phyloP scores from a whole-genome alignment of 2,329 filamentous ascomycete genomes.

The Phialemoniopsis sp. region DNA sequence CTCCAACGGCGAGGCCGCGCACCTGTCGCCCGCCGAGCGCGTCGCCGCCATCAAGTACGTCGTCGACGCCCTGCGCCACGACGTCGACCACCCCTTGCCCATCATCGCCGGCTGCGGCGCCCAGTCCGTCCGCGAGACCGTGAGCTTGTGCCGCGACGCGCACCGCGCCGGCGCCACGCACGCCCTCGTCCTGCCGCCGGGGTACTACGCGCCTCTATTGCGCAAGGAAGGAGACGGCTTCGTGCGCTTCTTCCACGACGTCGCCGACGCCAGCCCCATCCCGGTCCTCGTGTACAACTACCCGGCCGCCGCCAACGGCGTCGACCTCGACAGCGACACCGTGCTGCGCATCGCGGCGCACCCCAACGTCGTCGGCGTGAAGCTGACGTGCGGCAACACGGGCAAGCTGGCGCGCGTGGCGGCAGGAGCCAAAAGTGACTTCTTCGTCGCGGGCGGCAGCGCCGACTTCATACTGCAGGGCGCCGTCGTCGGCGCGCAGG shows the following conservation, averaged over 20 bases:
- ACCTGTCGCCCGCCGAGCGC: conserved; percentile 63
- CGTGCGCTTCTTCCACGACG: conserved; percentile 54
- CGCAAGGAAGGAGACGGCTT: conserved; percentile 53
- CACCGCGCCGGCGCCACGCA: conserved; percentile 61
- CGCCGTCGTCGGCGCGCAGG: conserved; percentile 64
- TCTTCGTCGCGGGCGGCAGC: conserved; percentile 68
- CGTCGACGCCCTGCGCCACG: conserved; percentile 54
- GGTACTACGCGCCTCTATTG: conserved; percentile 65
- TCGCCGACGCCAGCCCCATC: conserved; percentile 53
- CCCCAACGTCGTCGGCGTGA: conserved; percentile 58
- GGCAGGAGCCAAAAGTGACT: conserved; percentile 38
- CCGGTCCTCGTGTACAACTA: conserved; percentile 63
- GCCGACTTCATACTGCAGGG: conserved; percentile 73
- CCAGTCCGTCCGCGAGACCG: conserved; percentile 63
- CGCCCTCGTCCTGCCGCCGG: conserved; percentile 63
- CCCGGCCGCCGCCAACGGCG: conserved; percentile 50
- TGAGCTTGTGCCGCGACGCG: conserved; percentile 62
- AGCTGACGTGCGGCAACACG: conserved; percentile 61
- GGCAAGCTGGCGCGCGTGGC: conserved; percentile 51
- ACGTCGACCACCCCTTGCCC: conserved; percentile 39
- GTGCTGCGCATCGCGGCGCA: conserved; percentile 47
- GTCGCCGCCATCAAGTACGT: conserved; percentile 58
- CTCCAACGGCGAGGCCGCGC: conserved; percentile 71
- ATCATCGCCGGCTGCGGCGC: conserved; percentile 68
- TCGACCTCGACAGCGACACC: conserved; percentile 54